These are phyloP conservation scores for Aspergillus quadrilineatus DNA, from an alignment of 2,329 filamentous ascomycete genomes.

Conservation along the genomic window DNA sequence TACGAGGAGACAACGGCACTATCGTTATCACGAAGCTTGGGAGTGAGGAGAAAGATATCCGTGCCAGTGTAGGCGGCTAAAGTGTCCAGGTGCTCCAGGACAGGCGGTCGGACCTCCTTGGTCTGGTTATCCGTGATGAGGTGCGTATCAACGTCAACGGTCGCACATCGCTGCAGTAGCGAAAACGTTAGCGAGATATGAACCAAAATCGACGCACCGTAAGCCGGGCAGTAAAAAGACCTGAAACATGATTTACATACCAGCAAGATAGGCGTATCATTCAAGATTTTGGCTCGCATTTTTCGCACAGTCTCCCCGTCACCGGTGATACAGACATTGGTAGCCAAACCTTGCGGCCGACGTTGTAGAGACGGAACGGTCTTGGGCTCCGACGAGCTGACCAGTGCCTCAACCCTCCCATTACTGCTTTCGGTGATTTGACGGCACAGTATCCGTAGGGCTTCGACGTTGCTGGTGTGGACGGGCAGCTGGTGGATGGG, in stretches of 20 bases:
- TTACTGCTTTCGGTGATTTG: conserved; percentile 70
- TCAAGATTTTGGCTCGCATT: conserved; percentile 84
- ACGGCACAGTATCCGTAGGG: conserved; percentile 74
- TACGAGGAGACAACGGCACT: conserved; percentile 71
- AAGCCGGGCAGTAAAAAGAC: conserved; percentile 11
- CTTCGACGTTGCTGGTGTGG: conserved; percentile 80
- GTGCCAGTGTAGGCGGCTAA: conserved; percentile 87
- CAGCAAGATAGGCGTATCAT: conserved; percentile 87
- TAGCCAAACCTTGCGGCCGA: conserved; percentile 62
- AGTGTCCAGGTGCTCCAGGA: conserved; percentile 81
- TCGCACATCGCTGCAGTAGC: conserved; percentile 73
- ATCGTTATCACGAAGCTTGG: conserved; percentile 77
- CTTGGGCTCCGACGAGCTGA: conserved; percentile 79
- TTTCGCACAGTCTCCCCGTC: conserved; percentile 84
- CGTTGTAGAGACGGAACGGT: conserved; percentile 52
- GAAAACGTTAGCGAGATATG: conserved; percentile 23
- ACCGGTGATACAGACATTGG: conserved; percentile 88
- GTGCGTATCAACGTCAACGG: conserved; percentile 88
- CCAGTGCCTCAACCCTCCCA: conserved; percentile 76
- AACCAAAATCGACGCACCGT: conserved; percentile 7
- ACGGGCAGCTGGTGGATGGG: conserved; percentile 89
- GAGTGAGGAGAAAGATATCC: conserved; percentile 92
- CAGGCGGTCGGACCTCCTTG: conserved; percentile 68
- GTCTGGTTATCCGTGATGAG: conserved; percentile 75
- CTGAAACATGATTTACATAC: conserved; percentile 55